Conservation (phyloP, 2,329 filamentous ascomycete species). For the Anisogramma anomala region DNA sequence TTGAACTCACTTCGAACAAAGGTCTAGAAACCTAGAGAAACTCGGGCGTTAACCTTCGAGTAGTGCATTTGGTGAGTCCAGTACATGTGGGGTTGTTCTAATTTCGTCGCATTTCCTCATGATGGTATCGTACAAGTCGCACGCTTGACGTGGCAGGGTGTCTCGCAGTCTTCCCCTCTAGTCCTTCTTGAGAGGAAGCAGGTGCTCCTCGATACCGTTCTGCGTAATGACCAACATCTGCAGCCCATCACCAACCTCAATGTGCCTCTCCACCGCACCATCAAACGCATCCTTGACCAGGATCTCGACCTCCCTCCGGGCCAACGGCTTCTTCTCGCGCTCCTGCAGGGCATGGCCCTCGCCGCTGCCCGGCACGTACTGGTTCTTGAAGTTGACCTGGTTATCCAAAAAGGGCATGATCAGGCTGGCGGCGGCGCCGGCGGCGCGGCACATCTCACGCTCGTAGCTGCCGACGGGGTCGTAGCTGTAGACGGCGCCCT, state of each 20-base stretch:
- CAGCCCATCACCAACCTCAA: slow-evolving; percentile 92
- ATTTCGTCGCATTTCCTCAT: slow-evolving; percentile 7
- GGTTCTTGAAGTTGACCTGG: slow-evolving; percentile 99
- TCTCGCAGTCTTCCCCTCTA: slow-evolving; percentile 31
- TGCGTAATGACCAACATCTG: slow-evolving; percentile 91
- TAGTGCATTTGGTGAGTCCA: too few species aligned
- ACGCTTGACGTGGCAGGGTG: not conserved
- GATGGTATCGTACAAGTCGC: slow-evolving; percentile 23
- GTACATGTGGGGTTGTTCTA: too few species aligned
- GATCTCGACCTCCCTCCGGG: slow-evolving; percentile 63
- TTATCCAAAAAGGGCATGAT: slow-evolving; percentile 99
- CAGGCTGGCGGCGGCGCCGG: slow-evolving; percentile 79
- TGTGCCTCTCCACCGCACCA: slow-evolving; percentile 95
- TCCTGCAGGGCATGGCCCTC: slow-evolving; percentile 69
- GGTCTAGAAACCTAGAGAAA: too few species aligned
- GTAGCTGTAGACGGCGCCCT: slow-evolving; percentile 91
- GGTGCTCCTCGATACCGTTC: slow-evolving; percentile 78
- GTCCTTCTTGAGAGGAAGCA: slow-evolving; percentile 79
- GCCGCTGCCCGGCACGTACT: slow-evolving; percentile 81
- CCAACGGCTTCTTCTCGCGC: slow-evolving; percentile 58
- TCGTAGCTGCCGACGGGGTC: slow-evolving; percentile 97
- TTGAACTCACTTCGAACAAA: too few species aligned
- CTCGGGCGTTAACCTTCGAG: too few species aligned
- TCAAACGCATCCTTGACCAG: slow-evolving; percentile 96
- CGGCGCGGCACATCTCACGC: slow-evolving; percentile 88